Evolutionary conservation across 106 monocot genomes (phyloP).

Genomic region (Phalaenopsis aphrodite): DNA sequence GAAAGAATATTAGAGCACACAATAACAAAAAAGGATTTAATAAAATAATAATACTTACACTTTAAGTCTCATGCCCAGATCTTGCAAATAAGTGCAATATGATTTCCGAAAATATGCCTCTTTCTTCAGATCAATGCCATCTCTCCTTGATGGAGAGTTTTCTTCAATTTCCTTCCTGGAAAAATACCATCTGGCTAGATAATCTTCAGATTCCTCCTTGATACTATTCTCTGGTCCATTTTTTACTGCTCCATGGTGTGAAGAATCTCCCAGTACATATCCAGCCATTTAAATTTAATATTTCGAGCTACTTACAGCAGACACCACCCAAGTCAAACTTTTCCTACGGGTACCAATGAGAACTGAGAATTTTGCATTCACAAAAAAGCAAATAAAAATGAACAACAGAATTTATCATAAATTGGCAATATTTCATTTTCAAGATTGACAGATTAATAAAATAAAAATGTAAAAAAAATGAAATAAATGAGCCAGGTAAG

Average conservation of each 20-base stretch:
- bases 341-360: background rate
- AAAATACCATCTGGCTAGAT: constrained; percentile 28
- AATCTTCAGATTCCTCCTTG: constrained; percentile 16
- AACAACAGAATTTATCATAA: background rate
- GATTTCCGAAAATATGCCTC: constrained; percentile 29
- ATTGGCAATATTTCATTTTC: background rate
- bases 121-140: constrained; percentile 46
- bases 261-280: constrained; percentile 13
- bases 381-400: background rate
- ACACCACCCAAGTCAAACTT: background rate
- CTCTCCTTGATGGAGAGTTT: constrained; percentile 34
- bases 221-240: constrained; percentile 2
- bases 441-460: background rate
- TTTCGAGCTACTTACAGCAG: background rate
- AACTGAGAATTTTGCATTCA: background rate
- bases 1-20: background rate
- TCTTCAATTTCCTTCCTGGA: constrained; percentile 36
- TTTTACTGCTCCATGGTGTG: constrained; percentile 9
- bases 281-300: constrained; percentile 15
- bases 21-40: background rate
- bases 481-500: no score
- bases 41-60: constrained; percentile 28
- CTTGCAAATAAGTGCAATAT: constrained; percentile 41
- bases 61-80: constrained; percentile 41
- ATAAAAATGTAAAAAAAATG: background rate